Base-by-base conservation (phyloP, 805 yeast genomes). In the Saccharomycopsis oosterbeekiorum region DNA sequence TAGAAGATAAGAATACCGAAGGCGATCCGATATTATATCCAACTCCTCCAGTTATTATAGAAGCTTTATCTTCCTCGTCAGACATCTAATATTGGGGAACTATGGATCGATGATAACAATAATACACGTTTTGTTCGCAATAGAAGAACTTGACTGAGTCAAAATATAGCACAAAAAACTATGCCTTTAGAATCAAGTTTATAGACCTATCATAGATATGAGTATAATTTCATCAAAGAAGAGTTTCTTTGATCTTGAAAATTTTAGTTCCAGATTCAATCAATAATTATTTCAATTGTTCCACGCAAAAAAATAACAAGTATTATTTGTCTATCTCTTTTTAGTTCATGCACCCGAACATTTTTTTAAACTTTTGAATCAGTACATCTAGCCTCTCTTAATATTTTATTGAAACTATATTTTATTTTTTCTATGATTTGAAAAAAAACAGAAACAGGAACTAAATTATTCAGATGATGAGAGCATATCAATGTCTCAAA, bases 11-110 rank as follows among this genome's bases (percentile, higher is more conserved):
- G 6, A 63, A 41, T 5, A 63, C 43, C 12, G 59, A 56, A 11
- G 65, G 65, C 24, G 56, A 40, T 5, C 65, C 65, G 21, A 63
- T 63, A 51, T 63, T 63, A 29, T 63, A 63, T 10, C 65, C 65
- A 6, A 63, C 65, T 2, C 65, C 65, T 19, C 65, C 65, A 19
- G 65, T 63, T 26, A 61, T 42, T 17, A 63, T 55, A 21, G 64
- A 61, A 29, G 65, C 64, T 26, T 21, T 47, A 41, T 63, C 65
- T 15, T 55, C 58, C 36, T 55, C 58, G 58, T 55, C 58, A 39
- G 53, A 47, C 53, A 47, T 47, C 26, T 47, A 19, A 59, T 21
- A 24, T 47, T 24, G 26, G 41, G 37, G 15, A 12, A 14, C 3
- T 29, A 29, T 6, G 34, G 14, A 47, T 12, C 4, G 1, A 47